These are phyloP conservation scores for Stylosanthes scabra DNA, from an alignment of 331 rosid species.

Conservation along the genomic window DNA sequence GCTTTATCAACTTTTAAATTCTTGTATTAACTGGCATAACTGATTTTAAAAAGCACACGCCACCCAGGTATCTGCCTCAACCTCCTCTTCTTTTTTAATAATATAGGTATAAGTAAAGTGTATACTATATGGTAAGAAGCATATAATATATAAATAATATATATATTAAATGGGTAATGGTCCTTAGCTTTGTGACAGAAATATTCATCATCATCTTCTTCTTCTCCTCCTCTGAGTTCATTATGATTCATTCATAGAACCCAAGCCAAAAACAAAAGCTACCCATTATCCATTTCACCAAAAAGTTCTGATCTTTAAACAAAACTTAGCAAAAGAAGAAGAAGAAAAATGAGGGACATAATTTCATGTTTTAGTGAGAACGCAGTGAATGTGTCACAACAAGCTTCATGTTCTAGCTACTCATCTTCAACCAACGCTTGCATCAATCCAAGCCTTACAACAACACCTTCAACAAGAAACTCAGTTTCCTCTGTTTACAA, in stretches of 20 bases:
- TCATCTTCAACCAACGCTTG: constrained; percentile 54
- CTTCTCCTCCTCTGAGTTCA: no score
- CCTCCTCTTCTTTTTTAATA: constrained; percentile 29
- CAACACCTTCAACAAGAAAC: constrained; percentile 65
- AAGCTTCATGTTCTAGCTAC: constrained; percentile 81
- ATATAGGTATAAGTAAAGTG: not conserved
- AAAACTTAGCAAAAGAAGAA: not conserved
- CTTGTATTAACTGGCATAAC: constrained; percentile 62
- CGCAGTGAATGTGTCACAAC: constrained; percentile 67
- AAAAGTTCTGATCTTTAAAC: constrained; percentile 43
- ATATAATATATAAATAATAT: not conserved
- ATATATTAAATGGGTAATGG: constrained; percentile 41
- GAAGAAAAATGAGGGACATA: constrained; percentile 71
- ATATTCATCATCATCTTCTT: constrained; percentile 5
- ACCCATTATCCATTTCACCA: constrained; percentile 24
- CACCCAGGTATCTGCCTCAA: constrained; percentile 48
- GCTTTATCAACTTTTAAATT: constrained; percentile 32
- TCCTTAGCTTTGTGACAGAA: constrained; percentile 1
- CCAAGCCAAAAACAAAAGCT: constrained; percentile 2
- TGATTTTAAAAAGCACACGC: constrained; percentile 38
- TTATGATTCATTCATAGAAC: not conserved
- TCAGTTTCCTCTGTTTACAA: constrained; percentile 75
- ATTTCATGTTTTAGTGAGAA: constrained; percentile 86
- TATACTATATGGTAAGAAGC: constrained; percentile 22
- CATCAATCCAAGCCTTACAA: constrained; percentile 46